These are phyloP conservation scores for Fusarium napiforme DNA, from an alignment of 2,329 filamentous ascomycete genomes.

Conservation along the genomic window DNA sequence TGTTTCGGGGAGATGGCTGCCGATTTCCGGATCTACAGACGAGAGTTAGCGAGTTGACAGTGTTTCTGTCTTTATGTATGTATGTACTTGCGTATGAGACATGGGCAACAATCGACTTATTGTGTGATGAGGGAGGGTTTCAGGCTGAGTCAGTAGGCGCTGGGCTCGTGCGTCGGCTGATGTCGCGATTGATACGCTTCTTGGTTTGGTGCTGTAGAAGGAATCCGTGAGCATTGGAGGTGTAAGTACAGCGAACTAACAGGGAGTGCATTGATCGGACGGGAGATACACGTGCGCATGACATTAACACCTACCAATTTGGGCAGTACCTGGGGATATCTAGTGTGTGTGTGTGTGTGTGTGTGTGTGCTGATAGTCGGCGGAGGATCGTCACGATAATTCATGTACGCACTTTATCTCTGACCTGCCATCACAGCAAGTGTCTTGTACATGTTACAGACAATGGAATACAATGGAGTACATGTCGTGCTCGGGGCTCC, in stretches of 20 bases:
- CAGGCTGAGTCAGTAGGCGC: slow-evolving; percentile 21
- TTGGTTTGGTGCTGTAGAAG: background rate
- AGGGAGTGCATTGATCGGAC: slow-evolving; percentile 2
- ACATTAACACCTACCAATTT: slow-evolving; percentile 39
- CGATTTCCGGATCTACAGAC: slow-evolving; percentile 33
- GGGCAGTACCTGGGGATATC: slow-evolving; percentile 10
- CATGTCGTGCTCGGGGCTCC: slow-evolving; percentile 38
- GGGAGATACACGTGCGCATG: slow-evolving; percentile 37
- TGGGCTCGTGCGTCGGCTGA: slow-evolving; percentile 3
- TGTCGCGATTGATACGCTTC: background rate
- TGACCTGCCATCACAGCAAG: slow-evolving; percentile 17
- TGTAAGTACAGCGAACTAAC: background rate
- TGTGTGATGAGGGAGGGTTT: slow-evolving; percentile 26
- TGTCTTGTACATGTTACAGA: background rate
- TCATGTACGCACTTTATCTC: slow-evolving; percentile 12
- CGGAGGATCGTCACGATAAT: background rate
- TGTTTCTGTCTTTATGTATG: background rate
- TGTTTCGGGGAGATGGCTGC: slow-evolving; percentile 30
- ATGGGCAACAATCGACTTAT: background rate
- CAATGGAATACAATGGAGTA: background rate
- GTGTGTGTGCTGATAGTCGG: slow-evolving; percentile 6
- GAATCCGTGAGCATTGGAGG: background rate
- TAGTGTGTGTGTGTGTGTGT: slow-evolving; percentile 8
- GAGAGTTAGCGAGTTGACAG: background rate
- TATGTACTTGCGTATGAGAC: background rate